phyloP scores from a whole-genome alignment of 2,329 filamentous ascomycete genomes.

The Calonectria pteridis region DNA sequence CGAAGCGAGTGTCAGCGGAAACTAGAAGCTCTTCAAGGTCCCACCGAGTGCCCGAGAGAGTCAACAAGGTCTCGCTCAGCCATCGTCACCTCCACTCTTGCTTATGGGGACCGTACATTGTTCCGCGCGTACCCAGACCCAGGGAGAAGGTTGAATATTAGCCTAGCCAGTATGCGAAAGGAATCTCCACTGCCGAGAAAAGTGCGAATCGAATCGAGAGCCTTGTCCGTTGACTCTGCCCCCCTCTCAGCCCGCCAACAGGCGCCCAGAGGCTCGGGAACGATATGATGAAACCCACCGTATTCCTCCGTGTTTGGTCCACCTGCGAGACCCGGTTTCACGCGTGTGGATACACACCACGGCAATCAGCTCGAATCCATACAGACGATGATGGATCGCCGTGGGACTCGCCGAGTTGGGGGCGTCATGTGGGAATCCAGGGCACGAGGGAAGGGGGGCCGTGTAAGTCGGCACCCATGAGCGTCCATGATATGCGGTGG shows the following conservation, averaged over 20 bases:
- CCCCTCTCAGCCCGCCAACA: neutral
- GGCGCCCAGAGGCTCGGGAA: neutral
- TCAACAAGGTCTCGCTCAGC: neutral
- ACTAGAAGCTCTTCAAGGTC: neutral
- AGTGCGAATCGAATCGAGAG: neutral
- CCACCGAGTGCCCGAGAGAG: neutral
- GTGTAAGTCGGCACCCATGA: neutral
- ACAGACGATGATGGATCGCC: neutral
- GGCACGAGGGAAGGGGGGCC: neutral
- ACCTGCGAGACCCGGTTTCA: neutral
- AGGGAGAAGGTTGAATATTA: constrained; percentile 9
- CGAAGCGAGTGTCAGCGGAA: neutral
- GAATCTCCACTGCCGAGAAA: neutral
- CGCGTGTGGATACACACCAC: neutral
- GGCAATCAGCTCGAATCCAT: neutral
- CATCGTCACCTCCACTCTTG: neutral
- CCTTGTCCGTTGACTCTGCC: neutral
- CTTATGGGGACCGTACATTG: neutral
- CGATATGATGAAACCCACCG: neutral
- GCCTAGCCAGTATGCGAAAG: neutral
- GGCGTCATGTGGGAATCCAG: neutral
- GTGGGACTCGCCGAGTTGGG: neutral
- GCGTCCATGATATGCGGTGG: too few relatives aligned
- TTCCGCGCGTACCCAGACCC: neutral
- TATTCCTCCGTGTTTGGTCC: neutral